These are phyloP conservation scores for Lumnitzera littorea DNA, from an alignment of 345 rosid species.

Conservation along the genomic window DNA sequence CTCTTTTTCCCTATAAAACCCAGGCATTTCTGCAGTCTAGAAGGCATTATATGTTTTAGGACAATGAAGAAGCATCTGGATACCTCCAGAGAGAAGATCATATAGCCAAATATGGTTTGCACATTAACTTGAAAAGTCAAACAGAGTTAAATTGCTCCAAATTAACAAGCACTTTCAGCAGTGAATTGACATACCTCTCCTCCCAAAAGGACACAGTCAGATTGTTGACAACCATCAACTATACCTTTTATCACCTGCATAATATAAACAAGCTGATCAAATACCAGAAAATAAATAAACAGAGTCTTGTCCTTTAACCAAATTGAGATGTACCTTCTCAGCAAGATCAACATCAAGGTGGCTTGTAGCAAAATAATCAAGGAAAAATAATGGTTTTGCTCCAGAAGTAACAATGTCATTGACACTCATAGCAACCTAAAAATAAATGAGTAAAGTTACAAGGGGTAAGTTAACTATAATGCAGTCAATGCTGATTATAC, in stretches of 20 bases:
- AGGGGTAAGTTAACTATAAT: neutral
- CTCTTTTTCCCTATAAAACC: conserved; percentile 74
- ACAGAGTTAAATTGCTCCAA: neutral
- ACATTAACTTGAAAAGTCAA: neutral
- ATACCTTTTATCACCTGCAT: conserved; percentile 85
- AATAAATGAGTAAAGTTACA: conserved; percentile 9
- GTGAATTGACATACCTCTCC: conserved; percentile 61
- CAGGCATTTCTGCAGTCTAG: conserved; percentile 98
- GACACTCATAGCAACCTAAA: conserved; percentile 95
- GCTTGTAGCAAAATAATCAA: conserved; percentile 94
- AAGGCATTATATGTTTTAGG: conserved; percentile 4
- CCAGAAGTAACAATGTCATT: conserved; percentile 95
- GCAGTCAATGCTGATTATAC: neutral
- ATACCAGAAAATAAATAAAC: no score
- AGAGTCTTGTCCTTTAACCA: neutral
- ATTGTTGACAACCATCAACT: conserved; percentile 81
- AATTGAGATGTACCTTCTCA: conserved; percentile 50
- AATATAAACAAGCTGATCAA: conserved; percentile 2
- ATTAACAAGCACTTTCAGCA: no score
- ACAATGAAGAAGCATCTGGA: neutral
- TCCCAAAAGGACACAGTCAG: conserved; percentile 77
- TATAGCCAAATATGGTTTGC: neutral
- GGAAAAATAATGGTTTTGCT: conserved; percentile 86
- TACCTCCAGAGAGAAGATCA: neutral
- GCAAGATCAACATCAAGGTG: conserved; percentile 94